phyloP scores from a whole-genome alignment of 192 early-diverging fungal species.

The Coemansia sp. region DNA sequence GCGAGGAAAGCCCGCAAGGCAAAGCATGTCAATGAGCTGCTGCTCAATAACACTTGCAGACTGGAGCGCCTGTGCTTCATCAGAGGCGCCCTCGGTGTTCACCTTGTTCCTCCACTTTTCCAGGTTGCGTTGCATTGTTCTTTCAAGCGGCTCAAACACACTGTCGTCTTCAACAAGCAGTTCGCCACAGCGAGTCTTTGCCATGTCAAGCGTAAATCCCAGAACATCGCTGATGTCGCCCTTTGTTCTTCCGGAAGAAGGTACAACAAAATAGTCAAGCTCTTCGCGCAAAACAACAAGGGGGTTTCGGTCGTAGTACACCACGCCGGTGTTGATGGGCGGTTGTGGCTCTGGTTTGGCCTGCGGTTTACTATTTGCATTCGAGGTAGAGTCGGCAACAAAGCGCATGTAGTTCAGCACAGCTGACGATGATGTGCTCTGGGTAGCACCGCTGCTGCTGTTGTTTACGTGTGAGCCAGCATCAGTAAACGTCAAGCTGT shows the following conservation, averaged over 20 bases:
- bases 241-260: conserved; percentile 32
- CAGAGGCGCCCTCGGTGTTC: conserved; percentile 41
- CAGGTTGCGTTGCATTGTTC: conserved; percentile 66
- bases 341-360: conserved; percentile 5
- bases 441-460: conserved; percentile 47
- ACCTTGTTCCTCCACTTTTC: conserved; percentile 45
- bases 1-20: conserved; percentile 71
- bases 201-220: conserved; percentile 48
- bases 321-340: conserved; percentile 13
- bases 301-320: conserved; percentile 60
- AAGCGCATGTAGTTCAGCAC: conserved; percentile 56
- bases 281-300: conserved; percentile 79
- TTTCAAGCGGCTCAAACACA: conserved; percentile 74
- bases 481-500: conserved; percentile 43
- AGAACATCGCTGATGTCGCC: conserved; percentile 51
- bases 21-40: conserved; percentile 82
- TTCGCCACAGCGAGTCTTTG: conserved; percentile 66
- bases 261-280: conserved; percentile 74
- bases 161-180: conserved; percentile 66
- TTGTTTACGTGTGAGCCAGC: conserved; percentile 44
- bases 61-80: conserved; percentile 48
- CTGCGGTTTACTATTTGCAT: conserved; percentile 7
- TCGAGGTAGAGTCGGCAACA: conserved; percentile 22
- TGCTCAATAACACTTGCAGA: conserved; percentile 60
- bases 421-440: conserved; percentile 55